Percentiles rank a stretch among this genome's conserved stretches.
Evolutionary conservation across 1,284 basidiomycete genomes (phyloP).

Genomic region (Thelephora terrestris): DNA sequence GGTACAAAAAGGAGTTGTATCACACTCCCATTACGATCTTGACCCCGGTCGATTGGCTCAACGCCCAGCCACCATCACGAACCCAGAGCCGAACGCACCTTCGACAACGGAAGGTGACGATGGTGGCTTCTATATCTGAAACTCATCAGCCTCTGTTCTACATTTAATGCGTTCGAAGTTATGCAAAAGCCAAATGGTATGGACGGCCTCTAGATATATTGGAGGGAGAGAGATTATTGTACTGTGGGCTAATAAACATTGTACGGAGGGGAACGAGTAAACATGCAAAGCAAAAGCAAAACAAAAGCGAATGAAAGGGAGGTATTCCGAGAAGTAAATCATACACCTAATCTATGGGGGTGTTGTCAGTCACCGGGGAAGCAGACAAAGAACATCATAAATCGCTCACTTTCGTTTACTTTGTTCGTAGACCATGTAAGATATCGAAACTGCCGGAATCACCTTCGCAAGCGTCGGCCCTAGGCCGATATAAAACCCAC

Average conservation of each 20-base stretch:
- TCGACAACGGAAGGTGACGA: not conserved
- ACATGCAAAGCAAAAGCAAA: too few species aligned
- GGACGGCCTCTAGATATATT: not conserved
- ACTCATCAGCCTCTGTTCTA: too few species aligned
- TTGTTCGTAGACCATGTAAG: constrained; percentile 85
- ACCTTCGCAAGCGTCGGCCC: constrained; percentile 40
- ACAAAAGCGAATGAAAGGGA: too few species aligned
- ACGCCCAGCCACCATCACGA: not conserved
- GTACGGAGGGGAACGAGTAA: too few species aligned
- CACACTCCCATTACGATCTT: not conserved
- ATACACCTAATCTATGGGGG: too few species aligned
- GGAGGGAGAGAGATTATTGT: too few species aligned
- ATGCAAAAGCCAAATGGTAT: too few species aligned
- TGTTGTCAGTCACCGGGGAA: not conserved
- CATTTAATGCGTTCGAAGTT: too few species aligned
- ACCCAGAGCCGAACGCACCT: not conserved
- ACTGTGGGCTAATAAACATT: too few species aligned
- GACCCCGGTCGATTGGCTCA: not conserved
- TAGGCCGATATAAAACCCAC: constrained; percentile 75
- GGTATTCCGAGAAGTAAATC: too few species aligned
- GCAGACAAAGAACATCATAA: not conserved
- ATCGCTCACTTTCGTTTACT: constrained; percentile 59
- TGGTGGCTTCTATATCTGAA: not conserved
- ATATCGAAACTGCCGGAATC: constrained; percentile 89
- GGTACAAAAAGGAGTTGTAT: not conserved